Evolutionary conservation across 805 yeast species (phyloP), one percentile per base, ranked within the genome.

Genomic region (Wickerhamia fluorescens): DNA sequence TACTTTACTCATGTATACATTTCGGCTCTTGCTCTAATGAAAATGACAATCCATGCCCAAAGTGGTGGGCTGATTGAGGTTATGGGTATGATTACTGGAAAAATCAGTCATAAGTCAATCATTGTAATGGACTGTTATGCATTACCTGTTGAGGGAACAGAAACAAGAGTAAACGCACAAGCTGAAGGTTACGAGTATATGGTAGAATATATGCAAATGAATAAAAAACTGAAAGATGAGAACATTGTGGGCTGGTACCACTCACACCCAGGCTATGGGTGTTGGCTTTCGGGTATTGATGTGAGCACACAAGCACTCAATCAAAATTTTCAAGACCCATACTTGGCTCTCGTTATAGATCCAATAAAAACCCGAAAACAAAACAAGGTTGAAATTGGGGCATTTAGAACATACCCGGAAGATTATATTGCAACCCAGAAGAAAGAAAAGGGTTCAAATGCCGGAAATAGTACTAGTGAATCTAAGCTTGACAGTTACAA

Each of bases 231-330:
- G 12, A 73, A 73, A 1, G 39, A 48, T n/a, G 69, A 82, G 37
- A 71, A 82, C 41, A 81, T 89, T 14, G 84, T 92, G 10, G 98
- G 98, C 7, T 89, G 98, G 98, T 89, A 92, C 65, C 99, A 92
- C 55, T 88, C 97, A 9, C 98, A 92, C 61, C 98, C 98, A 4
- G 98, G 98, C 11, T 92, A 89, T 55, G 98, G 98, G 20, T 88
- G 96, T 52, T 89, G 96, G 96, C 56, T 89, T 24, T 78, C 92
- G 31, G 94, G 92, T 4, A 86, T 89, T 22, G 97, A 89, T 55
- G 94, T 92, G 19, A 78, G 83, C 25, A 89, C 97, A 1, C 97
- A 89, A 50, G 55, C 65, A 14, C 67, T 86, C 48, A 86, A 88
- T 45, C 96, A 87, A 55, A 75, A 72, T 33, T 86, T 77, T 48